Base-by-base conservation (phyloP, 306 rosid species). In the Cercis canadensis region DNA sequence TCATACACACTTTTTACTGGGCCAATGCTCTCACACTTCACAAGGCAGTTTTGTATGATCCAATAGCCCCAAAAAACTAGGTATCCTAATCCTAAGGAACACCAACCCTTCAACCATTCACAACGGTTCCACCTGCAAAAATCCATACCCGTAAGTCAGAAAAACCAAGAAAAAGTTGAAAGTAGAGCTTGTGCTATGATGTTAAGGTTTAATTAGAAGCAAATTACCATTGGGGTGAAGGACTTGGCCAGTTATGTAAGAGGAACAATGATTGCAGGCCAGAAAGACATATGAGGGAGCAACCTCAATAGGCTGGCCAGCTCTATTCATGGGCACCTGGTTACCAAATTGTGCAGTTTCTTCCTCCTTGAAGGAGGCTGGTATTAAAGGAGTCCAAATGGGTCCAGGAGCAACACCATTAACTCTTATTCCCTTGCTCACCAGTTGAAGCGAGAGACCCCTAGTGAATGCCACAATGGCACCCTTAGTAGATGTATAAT, bases 321-420 rank as follows among this genome's bases (percentile, higher is more conserved):
- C 89, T 62, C 96, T 85, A 62, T 83, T 81, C 98, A 89, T 92
- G 0, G 90, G 89, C 56, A 73, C 87, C 29, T 84, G 65, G 0
- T 67, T 13, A 11, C 94, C 90, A 15, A 86, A 84, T 2, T 57
- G 24, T 8, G 43, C 72, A 7, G 57, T 61, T 37, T 86, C 69
- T 4, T 83, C 87, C 19, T 65, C 81, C 5, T 37, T 36, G 5
- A 82, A 65, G 7, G 94, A 79, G 1, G 95, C 70, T 0, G 89
- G 88, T 40, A 69, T 80, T 31, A 92, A 47, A 5, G 96, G 96
- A 1, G 96, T 89, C 92, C 96, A 92, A 2, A 89, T 86, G 13
- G 96, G 96, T 57, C 98, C 96, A 0, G 95, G 96, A 2, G 96
- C 98, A 1, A 92, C 98, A 1, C 90, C 98, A 10, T 89, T 89